Percentiles rank a stretch among this genome's conserved stretches.
phyloP scores from a whole-genome alignment of 2,329 filamentous ascomycete species.

The Colletotrichum lupini region DNA sequence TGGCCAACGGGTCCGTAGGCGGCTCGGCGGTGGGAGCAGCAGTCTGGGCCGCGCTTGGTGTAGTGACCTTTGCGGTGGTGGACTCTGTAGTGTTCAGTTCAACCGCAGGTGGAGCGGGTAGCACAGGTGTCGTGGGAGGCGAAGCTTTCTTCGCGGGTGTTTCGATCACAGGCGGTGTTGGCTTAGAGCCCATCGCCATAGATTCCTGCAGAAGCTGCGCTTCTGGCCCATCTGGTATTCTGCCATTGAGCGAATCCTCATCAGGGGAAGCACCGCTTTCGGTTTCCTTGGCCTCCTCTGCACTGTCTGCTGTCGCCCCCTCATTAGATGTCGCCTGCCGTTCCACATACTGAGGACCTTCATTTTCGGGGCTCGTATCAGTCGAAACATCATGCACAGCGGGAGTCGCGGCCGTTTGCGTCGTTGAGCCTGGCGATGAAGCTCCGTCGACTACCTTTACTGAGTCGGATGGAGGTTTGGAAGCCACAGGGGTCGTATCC shows the following conservation, averaged over 20 bases:
- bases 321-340: conserved; percentile 49
- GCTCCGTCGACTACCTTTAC: conserved; percentile 54
- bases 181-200: conserved; percentile 37
- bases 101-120: not conserved
- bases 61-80: not conserved
- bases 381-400: conserved; percentile 75
- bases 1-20: not conserved
- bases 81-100: not conserved
- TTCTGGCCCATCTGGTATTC: conserved; percentile 48
- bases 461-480: conserved; percentile 49
- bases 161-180: conserved; percentile 30
- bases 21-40: not conserved
- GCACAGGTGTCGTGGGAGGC: conserved; percentile 4
- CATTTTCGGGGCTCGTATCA: conserved; percentile 79
- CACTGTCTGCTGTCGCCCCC: conserved; percentile 49
- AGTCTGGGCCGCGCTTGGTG: not conserved
- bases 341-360: conserved; percentile 67
- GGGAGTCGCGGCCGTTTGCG: conserved; percentile 79
- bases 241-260: conserved; percentile 30
- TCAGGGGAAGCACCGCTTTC: conserved; percentile 18
- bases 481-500: conserved; percentile 37
- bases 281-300: conserved; percentile 36
- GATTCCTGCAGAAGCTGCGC: conserved; percentile 58
- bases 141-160: conserved; percentile 21
- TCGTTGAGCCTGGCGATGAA: conserved; percentile 73